Evolutionary conservation across 225 moss, liverwort and hornwort genomes (phyloP).

Genomic region (Bryoerythrophyllum caledonicum): DNA sequence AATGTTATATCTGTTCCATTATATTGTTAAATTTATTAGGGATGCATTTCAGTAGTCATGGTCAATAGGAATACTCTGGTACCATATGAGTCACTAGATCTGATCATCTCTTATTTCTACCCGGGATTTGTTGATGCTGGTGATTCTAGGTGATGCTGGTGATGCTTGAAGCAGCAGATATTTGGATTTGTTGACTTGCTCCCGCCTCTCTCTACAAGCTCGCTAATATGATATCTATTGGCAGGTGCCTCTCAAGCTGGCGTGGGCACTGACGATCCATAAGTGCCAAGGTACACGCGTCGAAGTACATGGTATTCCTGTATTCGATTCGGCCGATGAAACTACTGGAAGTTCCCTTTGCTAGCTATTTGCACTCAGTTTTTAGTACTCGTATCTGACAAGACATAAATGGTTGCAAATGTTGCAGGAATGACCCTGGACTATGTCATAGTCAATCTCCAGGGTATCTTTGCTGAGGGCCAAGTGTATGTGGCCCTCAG

Average conservation of each 20-base stretch:
- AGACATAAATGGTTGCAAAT: constrained; percentile 7
- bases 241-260: constrained; percentile 88
- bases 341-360: neutral
- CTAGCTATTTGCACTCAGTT: neutral
- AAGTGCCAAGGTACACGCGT: constrained; percentile 74
- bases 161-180: neutral
- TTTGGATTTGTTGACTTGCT: neutral
- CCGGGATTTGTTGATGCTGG: neutral
- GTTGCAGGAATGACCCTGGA: constrained; percentile 85
- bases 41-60: neutral
- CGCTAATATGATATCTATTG: neutral
- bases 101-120: constrained; percentile 6
- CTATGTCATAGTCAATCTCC: constrained; percentile 64
- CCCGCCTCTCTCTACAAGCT: neutral
- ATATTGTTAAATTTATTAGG: neutral
- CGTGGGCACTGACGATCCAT: constrained; percentile 90
- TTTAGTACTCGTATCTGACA: constrained; percentile 7
- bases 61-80: neutral
- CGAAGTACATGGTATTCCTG: neutral
- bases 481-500: constrained; percentile 92
- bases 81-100: constrained; percentile 6
- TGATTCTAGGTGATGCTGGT: neutral
- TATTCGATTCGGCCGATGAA: neutral
- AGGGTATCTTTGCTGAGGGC: constrained; percentile 68
- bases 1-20: neutral